These are phyloP conservation scores for Telfairia occidentalis DNA, from an alignment of 331 rosid species.

Conservation along the genomic window DNA sequence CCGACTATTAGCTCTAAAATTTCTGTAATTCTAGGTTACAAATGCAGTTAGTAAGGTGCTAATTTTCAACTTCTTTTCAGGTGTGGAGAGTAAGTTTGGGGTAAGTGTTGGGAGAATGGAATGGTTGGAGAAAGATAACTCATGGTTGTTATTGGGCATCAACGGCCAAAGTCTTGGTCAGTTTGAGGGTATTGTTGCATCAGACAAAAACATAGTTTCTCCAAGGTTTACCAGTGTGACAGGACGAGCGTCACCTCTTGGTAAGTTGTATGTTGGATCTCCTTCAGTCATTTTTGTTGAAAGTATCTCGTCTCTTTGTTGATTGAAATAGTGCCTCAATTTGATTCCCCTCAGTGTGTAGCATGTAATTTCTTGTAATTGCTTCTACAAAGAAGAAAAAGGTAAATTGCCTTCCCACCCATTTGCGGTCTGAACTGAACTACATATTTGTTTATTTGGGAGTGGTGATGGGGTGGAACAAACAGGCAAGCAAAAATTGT, in stretches of 20 bases:
- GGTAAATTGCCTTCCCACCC: background rate
- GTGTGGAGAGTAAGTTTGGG: conserved; percentile 75
- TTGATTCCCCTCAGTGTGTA: background rate
- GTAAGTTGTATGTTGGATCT: conserved; percentile 29
- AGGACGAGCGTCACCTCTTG: conserved; percentile 61
- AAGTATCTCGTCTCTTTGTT: background rate
- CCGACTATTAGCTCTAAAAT: conserved; percentile 9
- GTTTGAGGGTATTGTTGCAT: conserved; percentile 68
- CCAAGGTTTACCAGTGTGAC: conserved; percentile 46
- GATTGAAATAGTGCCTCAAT: background rate
- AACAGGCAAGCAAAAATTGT: background rate
- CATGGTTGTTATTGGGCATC: conserved; percentile 57
- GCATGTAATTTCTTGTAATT: background rate
- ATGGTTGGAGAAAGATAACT: conserved; percentile 56
- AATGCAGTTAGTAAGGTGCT: conserved; percentile 12
- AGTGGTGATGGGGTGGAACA: background rate
- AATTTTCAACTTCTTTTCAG: conserved; percentile 25
- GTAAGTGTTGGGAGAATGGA: conserved; percentile 50
- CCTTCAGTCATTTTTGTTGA: background rate
- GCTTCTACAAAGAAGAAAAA: background rate
- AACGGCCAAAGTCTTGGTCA: conserved; percentile 70
- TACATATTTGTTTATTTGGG: background rate
- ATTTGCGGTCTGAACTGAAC: background rate
- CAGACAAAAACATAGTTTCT: conserved; percentile 71
- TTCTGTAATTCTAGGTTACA: conserved; percentile 15